These are phyloP conservation scores for Agaricus blazei DNA, from an alignment of 768 basidiomycete species.

Conservation along the genomic window DNA sequence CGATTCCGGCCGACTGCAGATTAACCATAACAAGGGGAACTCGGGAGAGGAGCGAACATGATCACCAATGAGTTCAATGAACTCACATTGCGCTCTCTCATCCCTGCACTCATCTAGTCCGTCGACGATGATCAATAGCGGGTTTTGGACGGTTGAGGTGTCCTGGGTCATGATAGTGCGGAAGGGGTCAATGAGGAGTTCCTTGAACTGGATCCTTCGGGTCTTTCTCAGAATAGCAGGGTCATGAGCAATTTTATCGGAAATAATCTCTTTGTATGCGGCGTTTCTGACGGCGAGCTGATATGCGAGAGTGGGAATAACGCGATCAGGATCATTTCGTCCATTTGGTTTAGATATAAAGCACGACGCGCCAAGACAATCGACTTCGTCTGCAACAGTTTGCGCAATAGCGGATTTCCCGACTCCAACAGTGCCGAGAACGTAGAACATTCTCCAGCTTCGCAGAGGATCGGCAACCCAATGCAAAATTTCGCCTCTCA, in stretches of 20 bases:
- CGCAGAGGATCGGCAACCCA: background rate
- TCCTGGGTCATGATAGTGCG: background rate
- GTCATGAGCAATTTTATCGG: too few relatives aligned
- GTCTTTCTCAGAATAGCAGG: too few relatives aligned
- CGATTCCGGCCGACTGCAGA: too few relatives aligned
- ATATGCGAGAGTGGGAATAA: conserved; percentile 5
- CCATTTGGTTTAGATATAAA: background rate
- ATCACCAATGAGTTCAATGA: background rate
- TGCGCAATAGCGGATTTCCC: conserved; percentile 8
- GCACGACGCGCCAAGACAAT: background rate
- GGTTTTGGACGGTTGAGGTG: background rate
- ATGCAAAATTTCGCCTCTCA: background rate
- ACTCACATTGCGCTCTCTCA: background rate
- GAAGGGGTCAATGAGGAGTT: background rate
- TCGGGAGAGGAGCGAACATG: too few relatives aligned
- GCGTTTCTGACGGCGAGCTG: background rate
- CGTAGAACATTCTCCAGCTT: background rate
- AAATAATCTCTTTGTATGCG: too few relatives aligned
- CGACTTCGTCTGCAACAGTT: background rate
- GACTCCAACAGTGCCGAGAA: conserved; percentile 1
- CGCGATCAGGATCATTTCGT: background rate
- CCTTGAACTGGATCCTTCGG: background rate
- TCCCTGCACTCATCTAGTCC: background rate
- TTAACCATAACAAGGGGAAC: too few relatives aligned
- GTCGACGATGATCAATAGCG: background rate